Base-by-base conservation (phyloP, 306 rosid species). In the Malus orientalis region DNA sequence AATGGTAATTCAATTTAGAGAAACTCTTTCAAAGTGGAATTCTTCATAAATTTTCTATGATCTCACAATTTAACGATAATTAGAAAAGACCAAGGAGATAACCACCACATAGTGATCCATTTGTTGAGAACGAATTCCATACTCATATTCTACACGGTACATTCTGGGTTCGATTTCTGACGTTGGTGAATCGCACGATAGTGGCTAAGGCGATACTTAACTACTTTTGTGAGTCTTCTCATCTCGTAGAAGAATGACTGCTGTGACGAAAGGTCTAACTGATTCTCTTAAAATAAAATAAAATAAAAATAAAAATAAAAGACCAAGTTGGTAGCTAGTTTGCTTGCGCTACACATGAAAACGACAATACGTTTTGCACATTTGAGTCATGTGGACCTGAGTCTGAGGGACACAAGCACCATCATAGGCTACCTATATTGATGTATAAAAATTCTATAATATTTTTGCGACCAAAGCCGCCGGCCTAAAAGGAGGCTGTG, bases 151-250 rank as follows among this genome's bases (percentile, higher is more conserved):
- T 0, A 0, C 10, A 38, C 0, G 9, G 2, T 2, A 7, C 42
- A 0, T 38, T 38, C 0, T 38, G 2, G 0, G 0, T 38, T 38
- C 10, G 0, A 38, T 7, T 38, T 2, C 0, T 38, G 0, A 0
- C 2, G 2, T 1, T 38, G 0, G 0, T 38, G 9, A 38, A 38
- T 38, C 2, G 0, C 9, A 38, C 0, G 2, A 38, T 38, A 0
- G 0, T 38, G 0, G 0, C 2, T 36, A 36, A 6, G 2, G 0
- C 8, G 40, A 36, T 5, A 33, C 38, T 33, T 6, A 5, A 6
- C 8, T 36, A 36, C 2, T 36, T 36, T 0, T 36, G 2, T 36
- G 8, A 36, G 40, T 36, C 2, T 36, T 36, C 40, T 36, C 8
- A 0, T 0, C 40, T 36, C 6, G 0, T 0, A 1, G 2, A 36